These are phyloP conservation scores for Debaryomyces singareniensis DNA, from an alignment of 1,139 yeast species.

Conservation along the genomic window DNA sequence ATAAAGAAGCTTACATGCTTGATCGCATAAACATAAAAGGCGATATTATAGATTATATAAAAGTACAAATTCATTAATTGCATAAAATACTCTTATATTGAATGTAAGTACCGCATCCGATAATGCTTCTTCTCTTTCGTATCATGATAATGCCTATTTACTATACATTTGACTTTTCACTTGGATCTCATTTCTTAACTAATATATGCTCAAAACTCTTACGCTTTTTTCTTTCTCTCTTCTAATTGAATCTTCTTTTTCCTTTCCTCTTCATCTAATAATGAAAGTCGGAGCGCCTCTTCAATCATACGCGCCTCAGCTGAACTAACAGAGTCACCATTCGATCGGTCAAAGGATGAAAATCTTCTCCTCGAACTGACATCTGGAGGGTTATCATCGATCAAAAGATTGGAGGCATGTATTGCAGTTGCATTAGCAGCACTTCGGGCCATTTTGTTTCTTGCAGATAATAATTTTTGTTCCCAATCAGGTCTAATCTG, in stretches of 20 bases:
- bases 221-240: conserved; percentile 3
- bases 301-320: conserved; percentile 78
- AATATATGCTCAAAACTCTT: too few species aligned
- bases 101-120: too few species aligned
- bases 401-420: conserved; percentile 70
- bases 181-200: too few species aligned
- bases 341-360: conserved; percentile 9
- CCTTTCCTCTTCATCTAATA: conserved; percentile 63
- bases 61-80: too few species aligned
- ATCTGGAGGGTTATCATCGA: conserved; percentile 21
- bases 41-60: too few species aligned
- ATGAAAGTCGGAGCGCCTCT: conserved; percentile 71
- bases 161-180: too few species aligned
- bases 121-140: too few species aligned
- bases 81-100: too few species aligned
- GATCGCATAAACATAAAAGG: too few species aligned
- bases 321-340: conserved; percentile 12
- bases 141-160: too few species aligned
- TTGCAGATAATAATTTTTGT: conserved; percentile 59
- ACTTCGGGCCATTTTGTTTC: conserved; percentile 71
- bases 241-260: conserved; percentile 20
- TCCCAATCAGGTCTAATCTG: conserved; percentile 92
- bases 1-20: too few species aligned
- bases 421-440: conserved; percentile 94
- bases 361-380: conserved; percentile 8